Percentiles rank a stretch among this genome's conserved stretches.
Conservation (phyloP, 2,329 filamentous ascomycete species). For the Pochonia chlamydosporia region DNA sequence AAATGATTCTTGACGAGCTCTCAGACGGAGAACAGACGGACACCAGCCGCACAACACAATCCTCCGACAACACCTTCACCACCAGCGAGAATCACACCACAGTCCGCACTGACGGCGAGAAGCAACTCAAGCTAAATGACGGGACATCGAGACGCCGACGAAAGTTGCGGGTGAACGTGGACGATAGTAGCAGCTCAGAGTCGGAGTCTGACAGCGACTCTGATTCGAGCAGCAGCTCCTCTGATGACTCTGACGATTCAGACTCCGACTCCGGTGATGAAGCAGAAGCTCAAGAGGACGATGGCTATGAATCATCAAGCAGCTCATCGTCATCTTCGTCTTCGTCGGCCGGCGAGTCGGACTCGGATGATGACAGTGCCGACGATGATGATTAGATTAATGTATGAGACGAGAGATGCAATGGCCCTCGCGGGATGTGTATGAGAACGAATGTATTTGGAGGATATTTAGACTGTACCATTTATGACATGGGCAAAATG, state of each 20-base stretch:
- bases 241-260: constrained; percentile 28
- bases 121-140: constrained; percentile 39
- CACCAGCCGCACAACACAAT: constrained; percentile 22
- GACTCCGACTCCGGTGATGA: constrained; percentile 20
- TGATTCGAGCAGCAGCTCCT: constrained; percentile 29
- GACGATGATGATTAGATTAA: constrained; percentile 5
- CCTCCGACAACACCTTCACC: constrained; percentile 21
- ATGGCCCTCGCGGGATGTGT: constrained; percentile 4
- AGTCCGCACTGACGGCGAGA: constrained; percentile 25
- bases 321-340: constrained; percentile 37
- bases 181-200: constrained; percentile 35
- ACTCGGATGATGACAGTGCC: constrained; percentile 22
- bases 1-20: constrained; percentile 51
- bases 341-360: constrained; percentile 27
- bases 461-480: constrained; percentile 10
- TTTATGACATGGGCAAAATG: constrained; percentile 4
- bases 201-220: constrained; percentile 23
- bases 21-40: constrained; percentile 40
- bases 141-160: constrained; percentile 42
- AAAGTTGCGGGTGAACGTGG: constrained; percentile 44
- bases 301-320: constrained; percentile 29
- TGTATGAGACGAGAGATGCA: constrained; percentile 1
- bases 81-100: constrained; percentile 20
- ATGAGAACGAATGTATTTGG: neutral
- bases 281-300: constrained; percentile 7